Base-by-base conservation (phyloP, 1,139 yeast species). In the Meyerozyma elateridarum region DNA sequence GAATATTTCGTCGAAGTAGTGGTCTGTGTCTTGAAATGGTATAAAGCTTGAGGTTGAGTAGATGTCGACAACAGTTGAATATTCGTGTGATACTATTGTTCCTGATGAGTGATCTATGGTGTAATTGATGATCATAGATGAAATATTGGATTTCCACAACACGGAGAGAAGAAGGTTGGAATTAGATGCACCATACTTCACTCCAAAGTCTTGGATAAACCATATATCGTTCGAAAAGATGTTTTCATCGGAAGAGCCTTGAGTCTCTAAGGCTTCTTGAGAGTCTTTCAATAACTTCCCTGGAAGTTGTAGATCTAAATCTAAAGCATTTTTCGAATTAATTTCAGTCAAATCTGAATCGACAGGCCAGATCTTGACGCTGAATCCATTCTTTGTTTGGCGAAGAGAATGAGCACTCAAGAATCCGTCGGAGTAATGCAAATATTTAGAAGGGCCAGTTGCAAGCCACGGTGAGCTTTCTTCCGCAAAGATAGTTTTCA, bases 71-170 rank as follows among this genome's bases (percentile, higher is more conserved):
- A 24, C 14, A 8, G 9, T 24, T 25, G 19, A 20, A n/a, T n/a
- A n/a, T n/a, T n/a, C n/a, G n/a, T n/a, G 2, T 3, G n/a, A 15
- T 1, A 3, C 9, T 4, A 20, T n/a, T 7, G 6, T 13, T 4
- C 20, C 28, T 8, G 17, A 4, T 8, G 12, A 9, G 4, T 15
- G 9, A 5, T 12, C 18, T 5, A 29, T 2, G 11, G 18, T 7
- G 19, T 17, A 22, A 3, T 7, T 14, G 2, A n/a, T n/a, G 24
- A 22, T 48, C 16, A 67, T 58, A 4, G 80, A 71, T 1, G 76
- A 63, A 2, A 74, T 70, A 40, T 80, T 79, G 37, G 84, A 76
- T 45, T 79, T 80, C 85, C 85, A 79, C 25, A 79, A 56, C 1
- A 75, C 54, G 33, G 39, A 39, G 39, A 62, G 28, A n/a, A n/a